Evolutionary conservation across 805 yeast genomes (phyloP), one percentile per base, ranked within the genome.

Genomic region (Candida railenensis): DNA sequence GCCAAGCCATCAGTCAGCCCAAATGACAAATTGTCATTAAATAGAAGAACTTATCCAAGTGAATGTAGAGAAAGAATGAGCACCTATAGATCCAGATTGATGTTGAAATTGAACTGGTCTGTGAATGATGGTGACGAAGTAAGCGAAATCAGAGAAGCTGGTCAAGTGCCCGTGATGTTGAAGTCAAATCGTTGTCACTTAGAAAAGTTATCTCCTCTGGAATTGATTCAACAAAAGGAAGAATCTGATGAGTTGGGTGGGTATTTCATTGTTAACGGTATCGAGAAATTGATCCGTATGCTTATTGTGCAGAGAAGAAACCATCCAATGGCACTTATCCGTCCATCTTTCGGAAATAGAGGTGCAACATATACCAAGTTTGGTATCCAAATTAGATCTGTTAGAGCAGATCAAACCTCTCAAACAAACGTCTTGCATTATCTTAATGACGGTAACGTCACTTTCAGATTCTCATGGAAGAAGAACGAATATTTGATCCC

Each of bases 351-450:
- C 62, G 85, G 85, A 43, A 90, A 90, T 71, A 85, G 99, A 78
- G 99, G 99, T 60, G 86, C 92, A 4, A 70, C 89, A 5, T 94
- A 94, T 70, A 75, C 96, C 36, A 82, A 83, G 49, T 94, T 69
- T 56, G 99, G 99, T 83, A 82, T 94, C 51, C 97, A 91, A 73
- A 86, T 94, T 51, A 82, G 99, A 71, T 82, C 86, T 51, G 97
- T 90, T 2, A 82, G 99, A 63, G 96, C 96, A 3, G 99, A 94
- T 69, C 98, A 94, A 73, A 87, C 97, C 16, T 91, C 99, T 18
- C 97, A 91, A 70, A 90, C 98, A 3, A 94, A 92, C 62, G 98
- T 91, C n/a, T 76, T 94, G 63, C 99, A 94, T 67, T 94, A 94
- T 65, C 79, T 94, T 60, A 87, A 81, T 58, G 97, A 94, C 61